Percentiles rank a stretch among this genome's conserved stretches.
Conservation (phyloP, 176 grass and related monocot species). For the Aegilops umbellulata region DNA sequence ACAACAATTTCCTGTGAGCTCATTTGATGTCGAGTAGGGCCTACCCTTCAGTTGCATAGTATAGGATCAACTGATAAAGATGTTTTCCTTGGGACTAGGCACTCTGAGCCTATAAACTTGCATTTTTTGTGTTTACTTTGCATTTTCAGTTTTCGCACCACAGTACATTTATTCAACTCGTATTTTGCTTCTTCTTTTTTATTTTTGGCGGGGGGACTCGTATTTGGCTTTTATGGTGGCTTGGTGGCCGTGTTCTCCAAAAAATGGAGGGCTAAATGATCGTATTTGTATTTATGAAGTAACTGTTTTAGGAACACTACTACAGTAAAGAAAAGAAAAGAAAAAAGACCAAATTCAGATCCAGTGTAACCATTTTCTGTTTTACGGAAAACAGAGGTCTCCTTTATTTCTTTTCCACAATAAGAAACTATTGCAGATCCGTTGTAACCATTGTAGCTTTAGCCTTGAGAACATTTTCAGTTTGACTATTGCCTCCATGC, state of each 20-base stretch:
- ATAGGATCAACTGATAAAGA: no score
- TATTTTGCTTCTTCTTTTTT: not conserved
- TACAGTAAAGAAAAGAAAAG: not conserved
- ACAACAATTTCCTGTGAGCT: not conserved
- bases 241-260: not conserved
- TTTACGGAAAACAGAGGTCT: not conserved
- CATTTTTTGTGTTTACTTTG: not conserved
- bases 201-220: no score
- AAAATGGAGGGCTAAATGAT: no score
- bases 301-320: not conserved
- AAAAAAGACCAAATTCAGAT: not conserved
- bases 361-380: not conserved
- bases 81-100: no score
- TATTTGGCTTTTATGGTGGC: not conserved
- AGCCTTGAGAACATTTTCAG: no score
- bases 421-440: not conserved
- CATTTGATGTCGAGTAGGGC: no score
- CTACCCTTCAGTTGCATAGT: no score
- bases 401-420: not conserved
- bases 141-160: not conserved
- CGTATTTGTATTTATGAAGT: no score
- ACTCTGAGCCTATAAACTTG: no score
- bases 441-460: not conserved
- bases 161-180: not conserved
- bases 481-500: no score